Evolutionary conservation across 1,139 yeast species (phyloP).

Genomic region (Candida sojae): DNA sequence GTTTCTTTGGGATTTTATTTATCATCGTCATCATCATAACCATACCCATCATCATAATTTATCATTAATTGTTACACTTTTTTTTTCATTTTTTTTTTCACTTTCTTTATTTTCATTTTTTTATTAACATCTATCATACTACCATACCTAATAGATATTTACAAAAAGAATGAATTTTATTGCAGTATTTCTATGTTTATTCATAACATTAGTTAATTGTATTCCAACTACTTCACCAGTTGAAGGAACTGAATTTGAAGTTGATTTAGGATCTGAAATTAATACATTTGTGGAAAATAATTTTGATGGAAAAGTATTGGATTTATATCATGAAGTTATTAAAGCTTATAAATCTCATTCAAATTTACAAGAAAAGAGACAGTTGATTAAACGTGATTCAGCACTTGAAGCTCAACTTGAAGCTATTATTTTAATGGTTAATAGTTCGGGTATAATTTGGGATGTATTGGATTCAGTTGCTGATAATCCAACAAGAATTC

Average conservation of each 20-base stretch:
- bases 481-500: conserved; percentile 29
- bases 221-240: neutral
- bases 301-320: conserved; percentile 12
- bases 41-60: too few species aligned
- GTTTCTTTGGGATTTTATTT: too few species aligned
- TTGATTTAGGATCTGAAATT: neutral
- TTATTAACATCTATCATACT: neutral
- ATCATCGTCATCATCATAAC: too few species aligned
- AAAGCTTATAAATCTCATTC: neutral
- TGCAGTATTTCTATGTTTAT: neutral
- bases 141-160: neutral
- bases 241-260: neutral
- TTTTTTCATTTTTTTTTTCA: neutral
- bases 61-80: too few species aligned
- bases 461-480: conserved; percentile 38
- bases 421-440: conserved; percentile 27
- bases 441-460: conserved; percentile 40
- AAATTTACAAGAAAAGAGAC: neutral
- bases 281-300: neutral
- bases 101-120: neutral
- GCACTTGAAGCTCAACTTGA: conserved; percentile 21
- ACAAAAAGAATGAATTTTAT: neutral
- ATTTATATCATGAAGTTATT: neutral
- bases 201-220: neutral
- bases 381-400: conserved; percentile 19